Evolutionary conservation across 192 early-diverging fungal species (phyloP), one percentile per base, ranked within the genome.

Genomic region (Coemansia sp.): DNA sequence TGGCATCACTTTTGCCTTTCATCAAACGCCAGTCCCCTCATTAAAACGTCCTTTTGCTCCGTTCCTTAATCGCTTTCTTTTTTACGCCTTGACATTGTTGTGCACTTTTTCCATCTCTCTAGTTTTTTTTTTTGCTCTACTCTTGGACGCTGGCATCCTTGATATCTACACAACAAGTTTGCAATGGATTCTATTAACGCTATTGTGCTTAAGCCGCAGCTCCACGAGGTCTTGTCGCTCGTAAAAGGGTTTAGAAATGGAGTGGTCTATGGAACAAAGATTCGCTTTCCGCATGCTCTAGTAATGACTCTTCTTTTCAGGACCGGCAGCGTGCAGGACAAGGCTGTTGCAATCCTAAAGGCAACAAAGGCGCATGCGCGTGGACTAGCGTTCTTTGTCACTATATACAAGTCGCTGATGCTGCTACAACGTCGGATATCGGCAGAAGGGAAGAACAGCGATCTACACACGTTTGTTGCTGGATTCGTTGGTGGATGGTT

Each of bases 281-380:
- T 98, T 63, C 85, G 96, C 49, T 97, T 97, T 67, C 95, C 95
- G n/a, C 95, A 98, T 76, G 95, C 95, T 16, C 76, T 98, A 0
- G 94, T 98, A 62, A 98, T 98, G 96, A 95, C 96, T 8, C 81
- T 98, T 61, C 79, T 98, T 65, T 98, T 98, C 84, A 87, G 94
- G 32, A 76, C 80, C n/a, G 91, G 91, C 61, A 91, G 94, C 63
- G 68, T 92, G 43, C 84, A 90, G 79, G 89, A 90, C 40, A 97
- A 95, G 85, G 25, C 90, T 8, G 71, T 54, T 10, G 86, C 89
- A 19, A 94, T 98, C 40, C 74, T 94, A 57, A 88, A 86, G 63
- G 94, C 94, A 5, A 98, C 97, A 48, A 91, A 88, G 68, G 90
- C 90, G 42, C 97, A 98, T 83, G 89, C 91, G 46, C 77, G 86